A percentile compares a stretch with the other conserved stretches of the same genome.
Evolutionary conservation across 1,284 basidiomycete genomes (phyloP).

Genomic region (Neonothopanus nambi): DNA sequence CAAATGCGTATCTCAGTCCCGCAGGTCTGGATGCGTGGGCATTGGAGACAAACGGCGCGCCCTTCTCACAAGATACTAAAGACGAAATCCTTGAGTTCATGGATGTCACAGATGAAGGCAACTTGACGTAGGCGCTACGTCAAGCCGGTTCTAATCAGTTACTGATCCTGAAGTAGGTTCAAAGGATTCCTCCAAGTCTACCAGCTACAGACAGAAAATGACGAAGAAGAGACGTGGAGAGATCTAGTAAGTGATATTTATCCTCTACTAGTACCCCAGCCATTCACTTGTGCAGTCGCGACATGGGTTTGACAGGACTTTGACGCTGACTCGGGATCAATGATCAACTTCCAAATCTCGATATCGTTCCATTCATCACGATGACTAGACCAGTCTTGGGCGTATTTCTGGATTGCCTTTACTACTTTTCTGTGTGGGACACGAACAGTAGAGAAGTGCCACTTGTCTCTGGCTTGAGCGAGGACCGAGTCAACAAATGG

Average conservation of each 20-base stretch:
- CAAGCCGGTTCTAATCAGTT: background rate
- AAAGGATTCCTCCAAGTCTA: slow-evolving; percentile 80
- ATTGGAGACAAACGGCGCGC: slow-evolving; percentile 71
- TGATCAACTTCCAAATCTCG: slow-evolving; percentile 12
- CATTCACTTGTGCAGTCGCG: slow-evolving; percentile 46
- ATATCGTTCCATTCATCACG: slow-evolving; percentile 9
- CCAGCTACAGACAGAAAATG: slow-evolving; percentile 77
- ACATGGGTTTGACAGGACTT: slow-evolving; percentile 71
- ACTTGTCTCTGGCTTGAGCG: slow-evolving; percentile 34
- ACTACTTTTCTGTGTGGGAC: slow-evolving; percentile 60
- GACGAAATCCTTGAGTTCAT: slow-evolving; percentile 74
- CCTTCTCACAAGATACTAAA: slow-evolving; percentile 72
- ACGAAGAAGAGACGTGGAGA: slow-evolving; percentile 80
- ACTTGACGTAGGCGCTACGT: slow-evolving; percentile 60
- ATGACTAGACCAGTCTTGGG: background rate
- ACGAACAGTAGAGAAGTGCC: slow-evolving; percentile 59
- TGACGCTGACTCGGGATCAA: slow-evolving; percentile 29
- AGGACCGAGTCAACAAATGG: slow-evolving; percentile 61
- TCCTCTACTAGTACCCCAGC: slow-evolving; percentile 9
- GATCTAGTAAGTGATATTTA: slow-evolving; percentile 55
- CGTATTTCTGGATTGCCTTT: slow-evolving; percentile 8
- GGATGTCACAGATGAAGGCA: slow-evolving; percentile 71
- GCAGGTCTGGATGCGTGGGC: slow-evolving; percentile 74
- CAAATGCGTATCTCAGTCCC: slow-evolving; percentile 43
- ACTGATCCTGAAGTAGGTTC: slow-evolving; percentile 44